phyloP scores from a whole-genome alignment of 75 land plant genomes.

The Selaginella moellendorffii region DNA sequence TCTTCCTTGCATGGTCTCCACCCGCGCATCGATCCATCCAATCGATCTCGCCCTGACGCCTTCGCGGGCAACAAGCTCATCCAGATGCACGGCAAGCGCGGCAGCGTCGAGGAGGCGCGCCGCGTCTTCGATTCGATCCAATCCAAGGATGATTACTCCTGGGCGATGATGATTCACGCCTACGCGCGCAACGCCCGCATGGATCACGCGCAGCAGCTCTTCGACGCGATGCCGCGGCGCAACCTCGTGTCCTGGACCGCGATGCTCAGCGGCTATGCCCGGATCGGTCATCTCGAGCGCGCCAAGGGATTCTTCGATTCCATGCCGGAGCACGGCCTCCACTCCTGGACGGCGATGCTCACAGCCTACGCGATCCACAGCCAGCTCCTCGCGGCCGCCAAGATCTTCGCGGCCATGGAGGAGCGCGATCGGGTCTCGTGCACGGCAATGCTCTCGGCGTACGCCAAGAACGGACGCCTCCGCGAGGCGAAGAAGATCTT shows the following conservation, averaged over 20 bases:
- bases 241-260: background rate
- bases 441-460: background rate
- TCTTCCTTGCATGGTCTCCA: background rate
- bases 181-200: conserved; percentile 1
- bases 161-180: background rate
- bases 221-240: conserved; percentile 1
- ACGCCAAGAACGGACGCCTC: conserved; percentile 2
- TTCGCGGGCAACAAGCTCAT: background rate
- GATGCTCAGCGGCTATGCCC: background rate
- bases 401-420: background rate
- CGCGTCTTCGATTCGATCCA: background rate
- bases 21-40: too few species aligned
- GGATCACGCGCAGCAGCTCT: background rate
- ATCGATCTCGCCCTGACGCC: too few species aligned
- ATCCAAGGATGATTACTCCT: background rate
- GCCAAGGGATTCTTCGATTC: background rate
- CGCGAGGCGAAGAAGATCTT: background rate
- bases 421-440: background rate
- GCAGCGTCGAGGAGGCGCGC: background rate
- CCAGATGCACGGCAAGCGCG: conserved; percentile 7
- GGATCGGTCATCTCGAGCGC: background rate
- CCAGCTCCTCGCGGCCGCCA: background rate
- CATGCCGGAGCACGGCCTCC: conserved; percentile 1
- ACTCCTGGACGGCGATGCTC: conserved; percentile 2
- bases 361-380: background rate